These are phyloP conservation scores for Thermothielavioides terrestris DNA, from an alignment of 495 filamentous ascomycete genomes.

Conservation along the genomic window DNA sequence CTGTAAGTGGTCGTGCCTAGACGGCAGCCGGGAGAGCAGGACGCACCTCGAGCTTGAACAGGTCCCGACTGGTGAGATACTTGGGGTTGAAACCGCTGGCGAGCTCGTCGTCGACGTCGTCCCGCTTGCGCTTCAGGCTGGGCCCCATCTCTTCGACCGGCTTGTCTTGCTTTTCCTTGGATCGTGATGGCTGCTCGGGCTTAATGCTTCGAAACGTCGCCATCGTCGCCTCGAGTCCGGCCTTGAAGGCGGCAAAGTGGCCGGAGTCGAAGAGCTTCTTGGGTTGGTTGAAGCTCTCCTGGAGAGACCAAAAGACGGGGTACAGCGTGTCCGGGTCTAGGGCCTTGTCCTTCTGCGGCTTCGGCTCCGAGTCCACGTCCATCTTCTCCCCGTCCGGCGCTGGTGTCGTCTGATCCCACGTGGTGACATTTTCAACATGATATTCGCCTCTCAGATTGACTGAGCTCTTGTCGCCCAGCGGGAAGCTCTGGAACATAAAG, in stretches of 20 bases:
- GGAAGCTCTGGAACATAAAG: constrained; percentile 95
- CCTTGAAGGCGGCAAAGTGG: constrained; percentile 68
- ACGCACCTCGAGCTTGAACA: constrained; percentile 87
- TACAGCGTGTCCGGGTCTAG: constrained; percentile 70
- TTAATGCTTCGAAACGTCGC: constrained; percentile 69
- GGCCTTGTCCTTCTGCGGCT: constrained; percentile 20
- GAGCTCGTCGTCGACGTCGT: constrained; percentile 50
- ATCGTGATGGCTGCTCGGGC: constrained; percentile 46
- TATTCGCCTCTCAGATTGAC: constrained; percentile 96
- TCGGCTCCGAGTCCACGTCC: constrained; percentile 44
- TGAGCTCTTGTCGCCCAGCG: constrained; percentile 89
- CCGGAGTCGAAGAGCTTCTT: constrained; percentile 64
- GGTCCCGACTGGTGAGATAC: constrained; percentile 86
- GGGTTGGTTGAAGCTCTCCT: constrained; percentile 85
- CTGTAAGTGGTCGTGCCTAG: constrained; percentile 11
- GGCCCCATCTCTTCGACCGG: constrained; percentile 51
- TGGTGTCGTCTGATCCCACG: constrained; percentile 54
- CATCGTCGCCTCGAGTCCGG: constrained; percentile 68
- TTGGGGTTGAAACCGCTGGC: constrained; percentile 87
- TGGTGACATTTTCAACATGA: constrained; percentile 89
- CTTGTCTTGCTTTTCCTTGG: constrained; percentile 33
- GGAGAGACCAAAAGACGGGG: constrained; percentile 87
- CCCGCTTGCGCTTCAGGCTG: constrained; percentile 66
- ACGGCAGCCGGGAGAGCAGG: neutral
- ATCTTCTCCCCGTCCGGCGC: constrained; percentile 50